These are phyloP conservation scores for Hanseniaspora vineae DNA, from an alignment of 805 yeast genomes.

Conservation along the genomic window DNA sequence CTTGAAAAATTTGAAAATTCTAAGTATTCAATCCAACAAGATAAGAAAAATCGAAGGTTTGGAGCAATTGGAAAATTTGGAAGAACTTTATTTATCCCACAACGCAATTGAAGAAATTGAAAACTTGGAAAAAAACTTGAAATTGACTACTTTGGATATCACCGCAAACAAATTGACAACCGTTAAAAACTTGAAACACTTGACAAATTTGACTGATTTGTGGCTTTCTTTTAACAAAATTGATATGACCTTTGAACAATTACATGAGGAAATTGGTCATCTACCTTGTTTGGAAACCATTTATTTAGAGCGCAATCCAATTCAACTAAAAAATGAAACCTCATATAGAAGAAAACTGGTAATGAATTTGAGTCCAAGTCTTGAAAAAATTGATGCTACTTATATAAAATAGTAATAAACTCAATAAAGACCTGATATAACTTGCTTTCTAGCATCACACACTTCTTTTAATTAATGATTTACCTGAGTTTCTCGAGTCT, in stretches of 20 bases:
- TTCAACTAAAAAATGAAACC: conserved; percentile 60
- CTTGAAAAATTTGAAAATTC: conserved; percentile 50
- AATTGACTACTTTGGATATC: conserved; percentile 65
- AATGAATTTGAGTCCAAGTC: conserved; percentile 47
- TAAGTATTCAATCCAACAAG: conserved; percentile 82
- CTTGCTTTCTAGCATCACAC: too few species aligned
- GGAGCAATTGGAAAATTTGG: conserved; percentile 55
- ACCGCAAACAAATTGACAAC: conserved; percentile 58
- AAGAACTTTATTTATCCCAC: conserved; percentile 80
- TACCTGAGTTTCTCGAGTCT: too few species aligned
- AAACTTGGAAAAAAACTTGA: conserved; percentile 57
- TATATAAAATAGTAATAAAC: conserved; percentile 36
- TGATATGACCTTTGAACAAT: conserved; percentile 47
- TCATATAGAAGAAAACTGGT: conserved; percentile 76
- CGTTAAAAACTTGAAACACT: conserved; percentile 52
- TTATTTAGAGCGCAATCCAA: conserved; percentile 87
- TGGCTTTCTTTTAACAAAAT: conserved; percentile 84
- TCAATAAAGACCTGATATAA: too few species aligned
- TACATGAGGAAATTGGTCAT: conserved; percentile 50
- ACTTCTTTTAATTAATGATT: too few species aligned
- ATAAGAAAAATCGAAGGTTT: conserved; percentile 71
- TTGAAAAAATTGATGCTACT: conserved; percentile 85
- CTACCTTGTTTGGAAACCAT: conserved; percentile 68
- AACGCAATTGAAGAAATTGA: conserved; percentile 67
- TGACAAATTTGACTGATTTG: conserved; percentile 67